A percentile compares a stretch with the other conserved stretches of the same genome.
Evolutionary conservation across 305 asterid species (phyloP).

Genomic region (Ajuga reptans): DNA sequence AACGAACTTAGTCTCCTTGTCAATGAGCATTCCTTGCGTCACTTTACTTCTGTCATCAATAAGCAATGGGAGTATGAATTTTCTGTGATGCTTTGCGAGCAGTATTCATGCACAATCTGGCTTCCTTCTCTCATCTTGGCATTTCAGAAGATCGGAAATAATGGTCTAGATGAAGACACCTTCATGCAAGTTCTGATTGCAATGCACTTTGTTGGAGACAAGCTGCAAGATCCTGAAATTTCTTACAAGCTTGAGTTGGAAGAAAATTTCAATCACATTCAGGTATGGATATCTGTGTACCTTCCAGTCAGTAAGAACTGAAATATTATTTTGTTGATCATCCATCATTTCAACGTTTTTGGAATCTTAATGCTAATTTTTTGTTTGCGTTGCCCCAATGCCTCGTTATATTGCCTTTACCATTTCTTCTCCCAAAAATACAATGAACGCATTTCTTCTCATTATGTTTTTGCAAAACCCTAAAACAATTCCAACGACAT

Average conservation of each 20-base stretch:
- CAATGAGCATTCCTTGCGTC: conserved; percentile 35
- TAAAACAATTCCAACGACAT: background rate
- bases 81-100: conserved; percentile 53
- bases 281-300: conserved; percentile 39
- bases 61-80: conserved; percentile 77
- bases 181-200: conserved; percentile 51
- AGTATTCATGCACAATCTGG: conserved; percentile 72
- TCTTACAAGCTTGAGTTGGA: conserved; percentile 57
- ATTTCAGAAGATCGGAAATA: conserved; percentile 49
- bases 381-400: background rate
- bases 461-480: background rate
- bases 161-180: conserved; percentile 35
- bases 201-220: conserved; percentile 53
- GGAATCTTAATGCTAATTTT: background rate
- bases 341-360: background rate
- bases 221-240: conserved; percentile 75
- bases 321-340: background rate
- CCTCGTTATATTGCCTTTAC: background rate
- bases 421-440: background rate
- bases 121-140: conserved; percentile 59
- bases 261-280: conserved; percentile 48
- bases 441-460: background rate
- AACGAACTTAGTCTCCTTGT: conserved; percentile 30
- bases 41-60: conserved; percentile 30
- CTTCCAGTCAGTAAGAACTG: background rate